Evolutionary conservation across 2,329 filamentous ascomycete species (phyloP), one percentile per base, ranked within the genome.

Genomic region (Microsporum audouinii): DNA sequence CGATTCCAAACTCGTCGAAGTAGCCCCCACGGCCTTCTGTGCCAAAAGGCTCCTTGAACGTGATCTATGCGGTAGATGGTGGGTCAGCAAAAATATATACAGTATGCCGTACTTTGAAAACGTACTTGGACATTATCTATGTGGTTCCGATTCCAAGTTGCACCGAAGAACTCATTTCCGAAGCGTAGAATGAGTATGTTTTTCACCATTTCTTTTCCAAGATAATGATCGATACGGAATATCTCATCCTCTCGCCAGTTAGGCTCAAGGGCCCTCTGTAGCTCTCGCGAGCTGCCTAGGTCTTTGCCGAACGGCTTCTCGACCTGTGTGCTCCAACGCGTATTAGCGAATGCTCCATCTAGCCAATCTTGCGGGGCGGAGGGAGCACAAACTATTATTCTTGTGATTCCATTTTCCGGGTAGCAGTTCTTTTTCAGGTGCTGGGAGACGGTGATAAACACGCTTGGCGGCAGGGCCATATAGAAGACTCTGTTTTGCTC

Each of bases 171-270:
- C 68, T 95, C 91, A 80, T 99, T 99, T 69, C 94, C 95, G 73
- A 99, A 99, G 73, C 95, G 85, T 67, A 99, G 84, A 69, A 99
- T 96, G 67, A 99, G 83, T 68, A 99, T 95, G 79, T 99, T 99
- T 86, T 99, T 99, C 71, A 99, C 94, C 94, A 99, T 99, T 79
- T 99, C 94, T 83, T 99, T 99, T 71, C 95, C 95, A 56, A 99
- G 85, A 77, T 99, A 99, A 80, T 99, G 94, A 76, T 99, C 94
- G 71, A 99, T 99, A 72, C 94, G 91, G 86, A 95, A 99, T 68
- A 99, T 87, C 79, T 99, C 94, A 60, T 97, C 92, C 78, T 99
- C 95, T 72, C 89, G 94, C 95, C 94, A 99, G 79, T 99, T 91
- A 49, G 94, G 94, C 73, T 92, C 89, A 65, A 99, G 84, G 5